A percentile compares a stretch with the other conserved stretches of the same genome.
Conservation (phyloP, 164 flowering plant species). For the Nelumbo lutea region DNA sequence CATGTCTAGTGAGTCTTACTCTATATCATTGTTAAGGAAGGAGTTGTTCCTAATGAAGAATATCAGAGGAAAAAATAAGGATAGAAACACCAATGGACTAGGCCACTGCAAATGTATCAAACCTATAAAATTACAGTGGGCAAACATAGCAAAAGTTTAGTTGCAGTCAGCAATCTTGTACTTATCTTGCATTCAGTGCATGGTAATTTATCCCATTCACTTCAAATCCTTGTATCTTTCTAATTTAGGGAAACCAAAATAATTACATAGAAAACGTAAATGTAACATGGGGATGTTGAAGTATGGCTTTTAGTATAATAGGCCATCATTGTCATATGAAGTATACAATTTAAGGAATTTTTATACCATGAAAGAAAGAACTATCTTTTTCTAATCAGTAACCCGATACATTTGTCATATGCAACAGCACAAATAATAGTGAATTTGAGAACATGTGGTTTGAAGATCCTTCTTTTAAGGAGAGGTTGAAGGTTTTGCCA, state of each 20-base stretch:
- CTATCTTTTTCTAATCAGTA: too few relatives aligned
- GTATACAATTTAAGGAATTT: too few relatives aligned
- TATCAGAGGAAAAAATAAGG: neutral
- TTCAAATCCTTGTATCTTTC: neutral
- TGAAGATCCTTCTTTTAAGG: too few relatives aligned
- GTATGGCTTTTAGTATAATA: neutral
- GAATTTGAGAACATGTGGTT: too few relatives aligned
- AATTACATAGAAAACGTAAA: too few relatives aligned
- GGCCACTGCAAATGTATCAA: neutral
- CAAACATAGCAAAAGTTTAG: neutral
- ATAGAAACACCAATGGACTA: neutral
- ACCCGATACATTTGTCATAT: too few relatives aligned
- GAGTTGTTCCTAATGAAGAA: neutral
- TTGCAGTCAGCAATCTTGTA: neutral
- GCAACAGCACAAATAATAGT: too few relatives aligned
- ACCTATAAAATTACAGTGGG: neutral
- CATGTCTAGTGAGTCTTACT: constrained; percentile 1
- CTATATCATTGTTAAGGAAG: neutral
- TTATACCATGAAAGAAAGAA: too few relatives aligned
- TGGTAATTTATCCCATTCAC: neutral
- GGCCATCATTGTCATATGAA: too few relatives aligned
- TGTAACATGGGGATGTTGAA: neutral
- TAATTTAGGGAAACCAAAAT: neutral
- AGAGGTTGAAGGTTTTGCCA: too few relatives aligned
- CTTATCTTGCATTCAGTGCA: neutral